Conservation (phyloP, 768 basidiomycete genomes). For the Mycena maculata region DNA sequence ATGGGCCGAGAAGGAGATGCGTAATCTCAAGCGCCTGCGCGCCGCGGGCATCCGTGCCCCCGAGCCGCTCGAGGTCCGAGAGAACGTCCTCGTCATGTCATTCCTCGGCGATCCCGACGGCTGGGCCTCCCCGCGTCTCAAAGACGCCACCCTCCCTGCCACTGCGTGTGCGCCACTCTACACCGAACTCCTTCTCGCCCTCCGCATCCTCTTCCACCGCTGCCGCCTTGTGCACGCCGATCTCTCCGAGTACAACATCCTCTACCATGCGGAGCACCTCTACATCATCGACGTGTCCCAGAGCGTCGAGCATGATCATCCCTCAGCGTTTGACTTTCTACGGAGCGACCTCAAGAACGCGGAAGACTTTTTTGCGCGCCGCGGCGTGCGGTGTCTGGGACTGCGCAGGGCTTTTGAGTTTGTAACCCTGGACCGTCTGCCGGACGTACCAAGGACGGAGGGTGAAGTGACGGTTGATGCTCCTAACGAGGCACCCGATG, state of each 20-base stretch:
- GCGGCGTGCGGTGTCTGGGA: slow-evolving; percentile 82
- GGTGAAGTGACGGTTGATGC: background rate
- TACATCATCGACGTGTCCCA: slow-evolving; percentile 99
- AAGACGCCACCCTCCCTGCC: slow-evolving; percentile 76
- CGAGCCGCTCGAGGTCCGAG: slow-evolving; percentile 90
- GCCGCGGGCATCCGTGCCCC: slow-evolving; percentile 90
- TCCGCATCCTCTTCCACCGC: slow-evolving; percentile 87
- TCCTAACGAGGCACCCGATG: background rate
- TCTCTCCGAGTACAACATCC: slow-evolving; percentile 97
- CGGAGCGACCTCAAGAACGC: slow-evolving; percentile 92
- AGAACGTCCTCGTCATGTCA: slow-evolving; percentile 96
- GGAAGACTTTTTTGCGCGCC: slow-evolving; percentile 89
- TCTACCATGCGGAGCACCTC: slow-evolving; percentile 84
- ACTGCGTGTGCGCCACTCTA: slow-evolving; percentile 73
- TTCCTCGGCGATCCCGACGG: slow-evolving; percentile 87
- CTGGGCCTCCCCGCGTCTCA: slow-evolving; percentile 93
- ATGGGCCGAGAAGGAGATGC: slow-evolving; percentile 99
- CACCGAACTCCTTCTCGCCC: slow-evolving; percentile 78
- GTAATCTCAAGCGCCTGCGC: slow-evolving; percentile 88
- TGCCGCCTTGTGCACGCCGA: slow-evolving; percentile 98
- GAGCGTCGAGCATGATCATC: slow-evolving; percentile 98
- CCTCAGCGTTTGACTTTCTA: slow-evolving; percentile 95
- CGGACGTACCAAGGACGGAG: slow-evolving; percentile 42
- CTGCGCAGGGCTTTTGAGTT: slow-evolving; percentile 90
- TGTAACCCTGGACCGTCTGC: slow-evolving; percentile 70